Base-by-base conservation (phyloP, 306 rosid species). In the Sindora glabra region DNA sequence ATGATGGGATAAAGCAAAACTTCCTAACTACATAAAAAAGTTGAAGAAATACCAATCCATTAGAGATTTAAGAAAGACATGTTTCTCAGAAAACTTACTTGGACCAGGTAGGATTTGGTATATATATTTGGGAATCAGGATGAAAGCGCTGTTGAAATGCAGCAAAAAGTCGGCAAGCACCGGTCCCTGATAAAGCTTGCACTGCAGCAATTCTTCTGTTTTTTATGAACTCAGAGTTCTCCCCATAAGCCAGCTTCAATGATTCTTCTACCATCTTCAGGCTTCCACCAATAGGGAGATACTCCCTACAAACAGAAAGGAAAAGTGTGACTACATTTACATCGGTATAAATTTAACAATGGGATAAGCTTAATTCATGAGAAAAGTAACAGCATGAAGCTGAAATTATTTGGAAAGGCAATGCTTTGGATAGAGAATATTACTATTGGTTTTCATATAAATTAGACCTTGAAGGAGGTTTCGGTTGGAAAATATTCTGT, bases 271-370 rank as follows among this genome's bases (percentile, higher is more conserved):
- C 79, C 98, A 83, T 77, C 55, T 83, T 74, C 57, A 78, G 45
- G 69, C 96, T 86, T 50, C 98, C 96, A 23, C 96, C 98, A 63
- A 92, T 88, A 18, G 98, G 95, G 66, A 92, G 98, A 78, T 92
- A 92, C 67, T 92, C 98, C 98, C 98, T 86, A 73, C 30, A 38
- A 36, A 65, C 52, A 73, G 40, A 15, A 32, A 57, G n/a, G 57
- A 50, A 41, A 49, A 45, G 47, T 48, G n/a, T n/a, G n/a, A n/a
- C n/a, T n/a, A n/a, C n/a, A n/a, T n/a, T 59, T 41, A 48, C 11
- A 54, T 48, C 21, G 14, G 51, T 6, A 36, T 22, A 46, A 56
- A 33, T 61, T 3, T 24, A 50, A 17, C 17, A 51, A 45, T 45
- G 25, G 24, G 62, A 59, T 15, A 30, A 46, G 49, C 42, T 17